Conservation (phyloP, 2,329 filamentous ascomycete genomes). For the Tolypocladium guangdongense region DNA sequence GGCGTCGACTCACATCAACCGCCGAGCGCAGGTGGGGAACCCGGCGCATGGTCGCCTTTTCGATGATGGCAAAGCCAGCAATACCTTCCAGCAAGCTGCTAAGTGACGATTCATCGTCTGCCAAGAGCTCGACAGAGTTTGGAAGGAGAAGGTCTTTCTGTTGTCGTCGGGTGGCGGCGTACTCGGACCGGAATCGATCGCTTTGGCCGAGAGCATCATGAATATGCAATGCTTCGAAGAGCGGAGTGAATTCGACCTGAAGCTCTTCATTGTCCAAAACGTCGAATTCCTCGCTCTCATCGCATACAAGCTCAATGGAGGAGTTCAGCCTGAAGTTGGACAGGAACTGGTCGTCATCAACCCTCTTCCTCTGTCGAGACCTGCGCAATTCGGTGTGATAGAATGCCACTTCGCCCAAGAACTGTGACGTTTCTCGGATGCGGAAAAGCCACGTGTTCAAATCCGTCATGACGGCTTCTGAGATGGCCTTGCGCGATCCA, state of each 20-base stretch:
- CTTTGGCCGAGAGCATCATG: conserved; percentile 88
- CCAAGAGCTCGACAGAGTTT: conserved; percentile 59
- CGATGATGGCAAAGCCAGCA: conserved; percentile 91
- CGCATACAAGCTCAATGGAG: conserved; percentile 86
- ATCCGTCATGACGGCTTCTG: conserved; percentile 93
- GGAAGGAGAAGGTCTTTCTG: conserved; percentile 90
- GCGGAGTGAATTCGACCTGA: conserved; percentile 84
- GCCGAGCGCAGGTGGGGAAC: conserved; percentile 71
- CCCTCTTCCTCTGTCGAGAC: conserved; percentile 70
- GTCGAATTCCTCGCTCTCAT: conserved; percentile 93
- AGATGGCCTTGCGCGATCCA: conserved; percentile 82
- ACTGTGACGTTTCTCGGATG: conserved; percentile 92
- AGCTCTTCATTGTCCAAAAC: conserved; percentile 91
- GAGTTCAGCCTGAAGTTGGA: conserved; percentile 87
- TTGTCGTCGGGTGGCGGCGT: conserved; percentile 77
- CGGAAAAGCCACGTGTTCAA: conserved; percentile 94
- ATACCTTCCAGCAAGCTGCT: conserved; percentile 89
- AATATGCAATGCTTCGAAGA: conserved; percentile 93
- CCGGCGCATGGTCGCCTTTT: conserved; percentile 84
- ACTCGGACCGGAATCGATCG: conserved; percentile 83
- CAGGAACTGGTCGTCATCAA: conserved; percentile 64
- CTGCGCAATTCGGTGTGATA: conserved; percentile 89
- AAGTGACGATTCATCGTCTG: conserved; percentile 76
- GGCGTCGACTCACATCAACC: conserved; percentile 57
- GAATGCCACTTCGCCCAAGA: conserved; percentile 89